phyloP scores from a whole-genome alignment of 177 flowering plant genomes.

The Vitis hybrid region DNA sequence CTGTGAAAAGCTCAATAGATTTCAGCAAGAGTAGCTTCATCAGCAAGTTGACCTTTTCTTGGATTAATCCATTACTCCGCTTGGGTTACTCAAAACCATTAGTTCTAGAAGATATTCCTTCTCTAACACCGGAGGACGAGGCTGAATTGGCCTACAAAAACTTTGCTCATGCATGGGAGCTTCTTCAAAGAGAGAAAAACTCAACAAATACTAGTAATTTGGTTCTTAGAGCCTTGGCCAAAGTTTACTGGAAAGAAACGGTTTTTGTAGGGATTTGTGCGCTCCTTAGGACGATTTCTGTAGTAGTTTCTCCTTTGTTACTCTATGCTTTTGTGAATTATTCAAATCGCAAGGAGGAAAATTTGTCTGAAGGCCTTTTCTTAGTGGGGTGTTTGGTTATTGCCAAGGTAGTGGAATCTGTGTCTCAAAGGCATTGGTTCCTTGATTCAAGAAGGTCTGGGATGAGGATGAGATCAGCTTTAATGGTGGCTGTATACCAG shows the following conservation, averaged over 20 bases:
- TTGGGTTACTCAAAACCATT: conserved; percentile 64
- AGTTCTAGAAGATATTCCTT: conserved; percentile 65
- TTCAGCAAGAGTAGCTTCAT: conserved; percentile 32
- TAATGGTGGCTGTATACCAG: conserved; percentile 66
- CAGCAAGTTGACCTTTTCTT: conserved; percentile 65
- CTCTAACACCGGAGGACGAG: conserved; percentile 58
- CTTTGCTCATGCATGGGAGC: conserved; percentile 48
- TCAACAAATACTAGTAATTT: conserved; percentile 24
- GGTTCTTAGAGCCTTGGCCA: conserved; percentile 45
- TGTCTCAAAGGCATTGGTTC: conserved; percentile 70
- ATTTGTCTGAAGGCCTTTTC: conserved; percentile 33
- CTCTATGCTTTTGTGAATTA: conserved; percentile 67
- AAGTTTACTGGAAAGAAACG: conserved; percentile 58
- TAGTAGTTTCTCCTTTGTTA: conserved; percentile 57
- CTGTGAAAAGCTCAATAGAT: conserved; percentile 10
- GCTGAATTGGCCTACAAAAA: conserved; percentile 49
- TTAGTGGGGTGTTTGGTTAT: conserved; percentile 59
- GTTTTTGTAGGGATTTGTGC: conserved; percentile 48
- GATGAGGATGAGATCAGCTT: conserved; percentile 76
- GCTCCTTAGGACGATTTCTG: conserved; percentile 48
- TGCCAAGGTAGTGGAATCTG: conserved; percentile 60
- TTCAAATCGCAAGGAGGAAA: conserved; percentile 28
- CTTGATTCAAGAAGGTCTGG: conserved; percentile 67
- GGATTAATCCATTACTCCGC: conserved; percentile 65
- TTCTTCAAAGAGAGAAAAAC: conserved; percentile 23